Base-by-base conservation (phyloP, 768 basidiomycete genomes). In the Leucosporidium scottii region DNA sequence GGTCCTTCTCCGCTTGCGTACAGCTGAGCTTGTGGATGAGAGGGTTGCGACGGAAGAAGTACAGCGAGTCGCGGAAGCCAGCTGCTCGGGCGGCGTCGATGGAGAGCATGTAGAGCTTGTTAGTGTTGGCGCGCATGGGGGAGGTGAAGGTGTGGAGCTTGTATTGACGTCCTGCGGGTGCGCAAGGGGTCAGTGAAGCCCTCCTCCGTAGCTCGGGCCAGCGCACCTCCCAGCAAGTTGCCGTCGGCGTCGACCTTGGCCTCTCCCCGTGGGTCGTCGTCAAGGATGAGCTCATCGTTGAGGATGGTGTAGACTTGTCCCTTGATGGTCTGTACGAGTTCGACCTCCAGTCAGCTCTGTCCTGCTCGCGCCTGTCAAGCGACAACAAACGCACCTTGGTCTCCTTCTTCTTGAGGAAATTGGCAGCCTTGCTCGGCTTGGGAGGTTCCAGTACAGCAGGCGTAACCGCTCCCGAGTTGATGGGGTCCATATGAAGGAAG, bases 41-140 rank as follows among this genome's bases (percentile, higher is more conserved):
- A 0, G 86, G 85, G 71, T 94, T 96, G 9, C 92, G 85, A 4
- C 96, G 88, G 79, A 97, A 93, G 79, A 97, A 97, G 79, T 97
- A 96, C n/a, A 98, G 81, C 13, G 96, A 97, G 78, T 98, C 96
- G 58, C 92, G 85, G 79, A 92, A 97, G 6, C 96, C 96, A 25
- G 91, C 93, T 13, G 91, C 90, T 31, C 94, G 86, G 0, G 96
- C 96, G 4, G 93, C 94, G 75, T 99, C 96, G 66, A 99, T 98
- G 27, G 94, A 93, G 51, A 98, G 88, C 85, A 96, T 90, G 80
- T 96, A 99, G 68, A 85, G 82, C 55, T 88, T 84, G 31, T 89
- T 84, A 13, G 91, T 87, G 74, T 97, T 87, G 27, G 73, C 60
- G 25, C 94, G 85, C 64, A 85, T 85, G 0, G 91, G 88, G 8